Conservation (phyloP, 495 filamentous ascomycete genomes). For the Daldinia concentrica region DNA sequence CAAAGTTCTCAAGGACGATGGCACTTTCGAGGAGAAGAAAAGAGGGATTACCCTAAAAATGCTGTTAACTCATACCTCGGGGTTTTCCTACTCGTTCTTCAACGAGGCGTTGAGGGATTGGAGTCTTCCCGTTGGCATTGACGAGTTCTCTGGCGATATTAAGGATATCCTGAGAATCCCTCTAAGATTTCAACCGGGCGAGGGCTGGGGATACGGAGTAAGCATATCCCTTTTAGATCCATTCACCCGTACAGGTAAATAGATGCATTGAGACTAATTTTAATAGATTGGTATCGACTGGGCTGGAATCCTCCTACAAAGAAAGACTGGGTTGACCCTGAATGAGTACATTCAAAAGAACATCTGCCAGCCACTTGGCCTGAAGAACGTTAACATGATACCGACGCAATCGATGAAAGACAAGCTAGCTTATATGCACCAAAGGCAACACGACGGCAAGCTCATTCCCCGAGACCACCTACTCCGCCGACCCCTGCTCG, state of each 20-base stretch:
- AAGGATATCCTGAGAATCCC: conserved; percentile 56
- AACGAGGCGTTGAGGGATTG: conserved; percentile 60
- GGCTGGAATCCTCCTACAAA: conserved; percentile 64
- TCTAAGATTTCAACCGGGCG: conserved; percentile 66
- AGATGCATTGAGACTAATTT: neutral
- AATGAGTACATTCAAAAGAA: conserved; percentile 65
- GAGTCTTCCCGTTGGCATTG: conserved; percentile 57
- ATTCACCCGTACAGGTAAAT: neutral
- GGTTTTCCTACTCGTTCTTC: conserved; percentile 63
- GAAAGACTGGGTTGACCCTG: conserved; percentile 58
- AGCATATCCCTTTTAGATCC: conserved; percentile 21
- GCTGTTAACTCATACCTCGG: conserved; percentile 68
- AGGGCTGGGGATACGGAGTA: conserved; percentile 67
- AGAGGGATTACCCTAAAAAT: conserved; percentile 68
- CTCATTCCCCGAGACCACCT: conserved; percentile 59
- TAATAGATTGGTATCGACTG: conserved; percentile 65
- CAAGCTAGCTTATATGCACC: conserved; percentile 61
- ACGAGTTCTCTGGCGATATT: conserved; percentile 62
- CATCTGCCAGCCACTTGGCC: conserved; percentile 65
- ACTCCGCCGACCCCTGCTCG: conserved; percentile 53
- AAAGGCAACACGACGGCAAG: conserved; percentile 51
- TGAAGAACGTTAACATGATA: conserved; percentile 64
- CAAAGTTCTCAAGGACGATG: conserved; percentile 58
- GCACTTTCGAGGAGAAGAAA: conserved; percentile 61
- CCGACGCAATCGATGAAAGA: conserved; percentile 61